Evolutionary conservation across 2,329 filamentous ascomycete genomes (phyloP), one percentile per base, ranked within the genome.

Genomic region (Alternaria burnsii): DNA sequence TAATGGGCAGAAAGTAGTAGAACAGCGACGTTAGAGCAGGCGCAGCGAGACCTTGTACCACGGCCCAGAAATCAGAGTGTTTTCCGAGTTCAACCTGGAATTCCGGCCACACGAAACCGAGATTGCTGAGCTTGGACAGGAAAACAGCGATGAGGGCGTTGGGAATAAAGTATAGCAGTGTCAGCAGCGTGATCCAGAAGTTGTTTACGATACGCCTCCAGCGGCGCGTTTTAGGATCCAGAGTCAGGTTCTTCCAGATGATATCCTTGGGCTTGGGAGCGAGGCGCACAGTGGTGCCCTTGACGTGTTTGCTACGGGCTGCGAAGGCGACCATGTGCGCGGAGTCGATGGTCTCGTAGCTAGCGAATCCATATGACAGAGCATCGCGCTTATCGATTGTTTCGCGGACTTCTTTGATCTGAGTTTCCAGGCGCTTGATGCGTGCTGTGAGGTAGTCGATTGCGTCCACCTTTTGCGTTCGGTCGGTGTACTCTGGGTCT

Each of bases 121-220:
- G 79, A 69, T 97, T 96, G 57, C 82, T 82, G 74, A 99, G 81
- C 77, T 97, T 94, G 75, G 96, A 89, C 26, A 99, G 81, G 79
- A 99, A 99, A 58, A 98, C 90, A 65, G 94, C 92, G 67, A 98
- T 98, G 78, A 97, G 85, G 53, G 94, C 91, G 84, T 99, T 99
- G 65, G 95, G 94, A 4, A 87, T 93, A 63, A 97, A 89, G 91
- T 94, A 99, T 8, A 96, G 75, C 1, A 97, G 61, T 0, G 94
- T 98, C 53, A 99, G 81, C 0, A 94, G 71, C 3, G 86, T 82
- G 42, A 97, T 89, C 93, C 94, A 97, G 57, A 97, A 78, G 61
- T 91, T 91, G 80, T 95, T 97, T 71, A 93, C 84, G 63, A 94
- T 85, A 40, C 89, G 85, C 70, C 90, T 90, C 81, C 90, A 91